Conservation (phyloP, 305 asterid genomes). For the Fraxinus xanthoxyloides region DNA sequence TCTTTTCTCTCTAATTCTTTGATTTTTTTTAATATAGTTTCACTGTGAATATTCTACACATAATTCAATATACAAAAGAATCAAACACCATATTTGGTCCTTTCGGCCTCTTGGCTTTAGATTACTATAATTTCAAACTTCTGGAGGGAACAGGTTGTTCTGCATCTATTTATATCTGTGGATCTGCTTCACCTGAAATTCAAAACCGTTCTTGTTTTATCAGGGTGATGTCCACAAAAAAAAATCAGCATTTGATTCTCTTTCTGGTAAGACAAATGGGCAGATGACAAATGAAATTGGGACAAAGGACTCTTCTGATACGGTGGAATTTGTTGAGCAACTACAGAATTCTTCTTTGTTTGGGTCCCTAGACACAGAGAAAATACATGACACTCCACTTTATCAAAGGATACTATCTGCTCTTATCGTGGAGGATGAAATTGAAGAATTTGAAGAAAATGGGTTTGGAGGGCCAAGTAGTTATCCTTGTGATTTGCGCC, state of each 20-base stretch:
- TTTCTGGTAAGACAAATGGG: constrained; percentile 43
- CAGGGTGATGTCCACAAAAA: constrained; percentile 55
- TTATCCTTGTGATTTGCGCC: constrained; percentile 44
- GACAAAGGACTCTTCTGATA: constrained; percentile 34
- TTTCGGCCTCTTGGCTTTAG: neutral
- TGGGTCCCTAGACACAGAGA: constrained; percentile 47
- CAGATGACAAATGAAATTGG: constrained; percentile 35
- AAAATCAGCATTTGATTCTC: constrained; percentile 34
- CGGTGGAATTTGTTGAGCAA: constrained; percentile 49
- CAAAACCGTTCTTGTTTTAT: constrained; percentile 18
- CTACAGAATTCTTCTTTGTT: constrained; percentile 43
- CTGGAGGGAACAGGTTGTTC: constrained; percentile 1
- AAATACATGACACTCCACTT: constrained; percentile 58
- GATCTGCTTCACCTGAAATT: constrained; percentile 27
- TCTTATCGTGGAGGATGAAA: constrained; percentile 74
- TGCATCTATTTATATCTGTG: constrained; percentile 19
- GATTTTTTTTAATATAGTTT: neutral
- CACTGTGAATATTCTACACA: constrained; percentile 2
- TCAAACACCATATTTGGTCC: neutral
- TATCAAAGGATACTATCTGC: constrained; percentile 96
- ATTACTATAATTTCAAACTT: neutral
- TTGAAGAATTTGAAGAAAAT: constrained; percentile 74
- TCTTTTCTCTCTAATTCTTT: constrained; percentile 13
- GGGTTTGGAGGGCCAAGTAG: constrained; percentile 52
- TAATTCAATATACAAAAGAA: neutral